These are phyloP conservation scores for Xylaria sp. DNA, from an alignment of 2,329 filamentous ascomycete species.

Conservation along the genomic window DNA sequence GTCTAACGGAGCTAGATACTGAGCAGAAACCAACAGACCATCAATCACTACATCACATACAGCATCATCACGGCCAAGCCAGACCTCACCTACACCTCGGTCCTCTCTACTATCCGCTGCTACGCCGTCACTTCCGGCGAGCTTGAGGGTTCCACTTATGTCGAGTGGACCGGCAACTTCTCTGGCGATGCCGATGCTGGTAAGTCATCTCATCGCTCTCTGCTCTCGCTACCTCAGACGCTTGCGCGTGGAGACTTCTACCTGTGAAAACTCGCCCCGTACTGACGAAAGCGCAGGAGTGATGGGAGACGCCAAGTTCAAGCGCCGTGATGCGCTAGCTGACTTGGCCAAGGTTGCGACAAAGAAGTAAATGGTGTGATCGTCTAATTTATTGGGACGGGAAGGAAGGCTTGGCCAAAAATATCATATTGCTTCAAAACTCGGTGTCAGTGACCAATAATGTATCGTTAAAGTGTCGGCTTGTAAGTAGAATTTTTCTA, in stretches of 20 bases:
- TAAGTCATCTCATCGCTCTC: constrained; percentile 51
- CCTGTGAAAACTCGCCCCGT: not conserved
- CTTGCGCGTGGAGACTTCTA: not conserved
- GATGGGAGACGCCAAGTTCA: constrained; percentile 80
- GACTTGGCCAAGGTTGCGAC: constrained; percentile 68
- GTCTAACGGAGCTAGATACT: constrained; percentile 5
- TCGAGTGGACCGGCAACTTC: constrained; percentile 77
- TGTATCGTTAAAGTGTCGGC: not conserved
- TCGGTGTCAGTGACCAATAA: not conserved
- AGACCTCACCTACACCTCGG: constrained; percentile 72
- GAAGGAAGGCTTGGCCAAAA: not conserved
- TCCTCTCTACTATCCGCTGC: constrained; percentile 73
- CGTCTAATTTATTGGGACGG: not conserved
- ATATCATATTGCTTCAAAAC: not conserved
- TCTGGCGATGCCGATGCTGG: constrained; percentile 76
- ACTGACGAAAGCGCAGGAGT: constrained; percentile 61
- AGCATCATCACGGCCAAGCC: constrained; percentile 75
- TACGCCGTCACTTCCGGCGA: constrained; percentile 75
- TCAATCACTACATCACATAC: constrained; percentile 82
- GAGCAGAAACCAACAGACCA: constrained; percentile 57
- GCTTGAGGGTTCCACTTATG: constrained; percentile 71
- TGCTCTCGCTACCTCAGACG: not conserved
- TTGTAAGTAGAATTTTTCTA: not conserved
- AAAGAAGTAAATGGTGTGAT: constrained; percentile 43
- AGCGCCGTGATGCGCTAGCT: constrained; percentile 76